Conservation (phyloP, 139 green algal species). For the Chlamydomonas applanata region DNA sequence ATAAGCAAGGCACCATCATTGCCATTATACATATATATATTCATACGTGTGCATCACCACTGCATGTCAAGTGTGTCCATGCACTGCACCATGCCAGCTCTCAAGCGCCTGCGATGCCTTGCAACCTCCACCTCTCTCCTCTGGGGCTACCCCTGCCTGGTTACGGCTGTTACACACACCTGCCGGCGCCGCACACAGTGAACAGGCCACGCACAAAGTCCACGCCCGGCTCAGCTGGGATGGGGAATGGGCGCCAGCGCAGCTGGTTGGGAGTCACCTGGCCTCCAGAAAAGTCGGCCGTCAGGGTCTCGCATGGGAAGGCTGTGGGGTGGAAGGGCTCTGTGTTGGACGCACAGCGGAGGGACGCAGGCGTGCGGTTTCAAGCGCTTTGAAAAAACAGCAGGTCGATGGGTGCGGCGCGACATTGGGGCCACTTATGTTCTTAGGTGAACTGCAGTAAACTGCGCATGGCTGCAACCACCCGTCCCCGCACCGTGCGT, state of each 20-base stretch:
- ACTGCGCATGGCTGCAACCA: background rate
- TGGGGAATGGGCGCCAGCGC: constrained; percentile 76
- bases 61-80: too few relatives aligned
- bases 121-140: too few relatives aligned
- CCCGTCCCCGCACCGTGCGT: constrained; percentile 52
- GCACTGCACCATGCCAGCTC: too few relatives aligned
- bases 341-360: background rate
- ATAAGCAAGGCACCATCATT: too few relatives aligned
- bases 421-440: background rate
- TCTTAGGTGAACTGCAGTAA: background rate
- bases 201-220: constrained; percentile 86
- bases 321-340: constrained; percentile 56
- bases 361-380: background rate
- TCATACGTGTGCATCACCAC: too few relatives aligned
- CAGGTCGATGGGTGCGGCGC: background rate
- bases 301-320: constrained; percentile 63
- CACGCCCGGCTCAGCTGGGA: constrained; percentile 52
- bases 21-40: too few relatives aligned
- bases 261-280: constrained; percentile 91
- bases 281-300: constrained; percentile 60
- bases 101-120: too few relatives aligned
- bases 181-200: constrained; percentile 85
- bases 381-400: background rate
- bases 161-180: constrained; percentile 30
- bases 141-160: too few relatives aligned